Conservation (phyloP, 805 yeast genomes). For the Ogataea pignaliae region DNA sequence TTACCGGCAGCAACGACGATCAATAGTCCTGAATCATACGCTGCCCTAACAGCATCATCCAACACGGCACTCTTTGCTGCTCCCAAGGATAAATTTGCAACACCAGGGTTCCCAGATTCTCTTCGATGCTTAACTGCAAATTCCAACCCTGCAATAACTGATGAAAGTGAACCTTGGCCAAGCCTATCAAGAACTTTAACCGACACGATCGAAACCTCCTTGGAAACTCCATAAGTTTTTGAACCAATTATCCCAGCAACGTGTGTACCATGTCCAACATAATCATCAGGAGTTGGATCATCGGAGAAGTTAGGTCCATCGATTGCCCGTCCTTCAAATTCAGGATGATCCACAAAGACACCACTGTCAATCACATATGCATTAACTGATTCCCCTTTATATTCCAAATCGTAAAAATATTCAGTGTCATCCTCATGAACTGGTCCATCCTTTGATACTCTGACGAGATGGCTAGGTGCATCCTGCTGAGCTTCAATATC, state of each 20-base stretch:
- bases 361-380: constrained; percentile 88
- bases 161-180: constrained; percentile 70
- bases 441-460: constrained; percentile 48
- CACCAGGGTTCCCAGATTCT: constrained; percentile 39
- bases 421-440: constrained; percentile 27
- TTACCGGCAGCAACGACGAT: constrained; percentile 88
- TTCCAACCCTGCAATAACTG: constrained; percentile 63
- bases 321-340: constrained; percentile 57
- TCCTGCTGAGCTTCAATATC: constrained; percentile 38
- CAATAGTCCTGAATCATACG: constrained; percentile 64
- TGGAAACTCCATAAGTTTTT: constrained; percentile 76
- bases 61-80: constrained; percentile 62
- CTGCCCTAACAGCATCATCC: constrained; percentile 74
- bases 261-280: constrained; percentile 89
- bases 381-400: constrained; percentile 55
- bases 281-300: constrained; percentile 57
- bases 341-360: constrained; percentile 54
- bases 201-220: constrained; percentile 57
- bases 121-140: constrained; percentile 59
- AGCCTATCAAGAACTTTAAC: constrained; percentile 65
- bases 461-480: constrained; percentile 51
- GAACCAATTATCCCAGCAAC: constrained; percentile 90
- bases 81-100: constrained; percentile 80
- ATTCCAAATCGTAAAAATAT: constrained; percentile 44
- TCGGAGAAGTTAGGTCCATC: constrained; percentile 59